Percentiles rank a stretch among this genome's conserved stretches.
Evolutionary conservation across 192 early-diverging fungal genomes (phyloP).

Genomic region (Lobosporangium transversale): DNA sequence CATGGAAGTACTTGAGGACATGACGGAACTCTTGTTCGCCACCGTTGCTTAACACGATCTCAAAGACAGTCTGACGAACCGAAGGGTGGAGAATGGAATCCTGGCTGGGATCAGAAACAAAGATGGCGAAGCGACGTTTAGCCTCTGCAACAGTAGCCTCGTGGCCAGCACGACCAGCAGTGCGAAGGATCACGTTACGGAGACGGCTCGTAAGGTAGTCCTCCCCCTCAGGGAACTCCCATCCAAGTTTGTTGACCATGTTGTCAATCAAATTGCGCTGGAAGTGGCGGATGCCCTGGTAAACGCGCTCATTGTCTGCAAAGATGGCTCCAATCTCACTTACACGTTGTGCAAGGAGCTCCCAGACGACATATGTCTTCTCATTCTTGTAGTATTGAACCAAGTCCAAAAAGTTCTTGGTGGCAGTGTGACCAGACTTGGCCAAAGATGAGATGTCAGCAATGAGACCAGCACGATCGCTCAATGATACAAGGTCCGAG

Average conservation of each 20-base stretch:
- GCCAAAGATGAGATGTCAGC: slow-evolving; percentile 85
- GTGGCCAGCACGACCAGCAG: slow-evolving; percentile 80
- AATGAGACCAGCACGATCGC: slow-evolving; percentile 86
- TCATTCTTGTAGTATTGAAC: slow-evolving; percentile 80
- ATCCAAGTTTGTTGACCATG: slow-evolving; percentile 80
- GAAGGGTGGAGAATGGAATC: slow-evolving; percentile 79
- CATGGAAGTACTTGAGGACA: slow-evolving; percentile 68
- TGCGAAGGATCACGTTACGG: slow-evolving; percentile 79
- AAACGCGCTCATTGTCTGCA: slow-evolving; percentile 69
- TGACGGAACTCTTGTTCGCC: slow-evolving; percentile 72
- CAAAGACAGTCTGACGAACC: slow-evolving; percentile 76
- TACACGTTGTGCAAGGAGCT: slow-evolving; percentile 66
- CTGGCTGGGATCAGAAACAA: slow-evolving; percentile 67
- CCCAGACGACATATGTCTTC: slow-evolving; percentile 82
- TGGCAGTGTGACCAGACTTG: slow-evolving; percentile 79
- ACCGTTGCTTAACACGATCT: slow-evolving; percentile 71
- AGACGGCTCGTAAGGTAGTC: slow-evolving; percentile 80
- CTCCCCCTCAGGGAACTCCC: slow-evolving; percentile 77
- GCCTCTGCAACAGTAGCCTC: slow-evolving; percentile 70
- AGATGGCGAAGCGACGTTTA: slow-evolving; percentile 73
- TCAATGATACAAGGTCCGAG: slow-evolving; percentile 55
- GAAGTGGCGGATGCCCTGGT: slow-evolving; percentile 70
- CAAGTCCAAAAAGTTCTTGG: slow-evolving; percentile 78
- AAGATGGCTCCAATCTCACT: slow-evolving; percentile 70
- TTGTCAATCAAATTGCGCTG: slow-evolving; percentile 76